Evolutionary conservation across 2,329 filamentous ascomycete species (phyloP).

Genomic region (Fusarium sp.): DNA sequence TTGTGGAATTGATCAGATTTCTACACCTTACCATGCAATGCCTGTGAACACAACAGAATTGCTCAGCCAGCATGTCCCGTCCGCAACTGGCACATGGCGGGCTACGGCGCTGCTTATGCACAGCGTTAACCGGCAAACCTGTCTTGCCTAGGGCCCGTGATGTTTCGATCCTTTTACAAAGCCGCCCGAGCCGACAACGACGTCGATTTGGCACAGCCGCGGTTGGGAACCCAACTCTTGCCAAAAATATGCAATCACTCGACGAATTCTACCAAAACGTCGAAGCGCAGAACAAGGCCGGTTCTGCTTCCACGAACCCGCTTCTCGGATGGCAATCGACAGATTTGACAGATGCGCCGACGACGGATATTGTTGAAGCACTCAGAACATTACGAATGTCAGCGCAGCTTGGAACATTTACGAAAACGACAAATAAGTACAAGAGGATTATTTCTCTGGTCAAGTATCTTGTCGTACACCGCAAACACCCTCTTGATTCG

Average conservation of each 20-base stretch:
- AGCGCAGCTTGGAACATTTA: conserved; percentile 25
- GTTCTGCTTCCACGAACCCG: background rate
- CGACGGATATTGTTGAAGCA: conserved; percentile 40
- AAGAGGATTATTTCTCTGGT: conserved; percentile 56
- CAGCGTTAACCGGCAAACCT: conserved; percentile 57
- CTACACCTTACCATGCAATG: background rate
- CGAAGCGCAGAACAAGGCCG: background rate
- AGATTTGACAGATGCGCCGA: conserved; percentile 11
- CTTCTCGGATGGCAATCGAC: conserved; percentile 17
- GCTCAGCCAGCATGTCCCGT: conserved; percentile 42
- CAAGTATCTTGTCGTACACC: conserved; percentile 65
- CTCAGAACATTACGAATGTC: conserved; percentile 43
- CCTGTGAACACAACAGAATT: conserved; percentile 4
- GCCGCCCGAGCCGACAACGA: conserved; percentile 11
- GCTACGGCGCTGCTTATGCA: conserved; percentile 71
- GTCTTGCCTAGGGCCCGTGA: conserved; percentile 49
- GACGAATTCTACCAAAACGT: conserved; percentile 12
- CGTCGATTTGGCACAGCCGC: conserved; percentile 33
- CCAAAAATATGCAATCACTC: background rate
- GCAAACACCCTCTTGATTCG: conserved; percentile 63
- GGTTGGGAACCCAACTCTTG: background rate
- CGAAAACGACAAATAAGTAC: conserved; percentile 40
- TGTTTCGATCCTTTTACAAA: conserved; percentile 23
- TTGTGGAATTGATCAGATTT: conserved; percentile 11
- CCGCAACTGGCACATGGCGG: conserved; percentile 59